Evolutionary conservation across 1,284 basidiomycete species (phyloP).

Genomic region (Moniliophthora roreri): DNA sequence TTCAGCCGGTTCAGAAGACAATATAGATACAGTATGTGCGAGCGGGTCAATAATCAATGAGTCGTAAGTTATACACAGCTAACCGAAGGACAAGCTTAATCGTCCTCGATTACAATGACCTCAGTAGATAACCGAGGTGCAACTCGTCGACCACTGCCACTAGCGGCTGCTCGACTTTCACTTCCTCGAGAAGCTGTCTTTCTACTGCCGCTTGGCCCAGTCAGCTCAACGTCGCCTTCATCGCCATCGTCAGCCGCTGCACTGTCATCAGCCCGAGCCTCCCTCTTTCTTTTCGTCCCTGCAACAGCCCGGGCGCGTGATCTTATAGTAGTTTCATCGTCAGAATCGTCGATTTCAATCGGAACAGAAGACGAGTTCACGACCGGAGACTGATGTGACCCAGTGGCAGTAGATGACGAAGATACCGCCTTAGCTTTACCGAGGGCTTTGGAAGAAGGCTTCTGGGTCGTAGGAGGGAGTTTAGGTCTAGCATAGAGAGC

Average conservation of each 20-base stretch:
- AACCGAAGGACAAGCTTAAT: conserved; percentile 10
- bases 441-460: conserved; percentile 11
- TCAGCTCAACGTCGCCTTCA: conserved; percentile 18
- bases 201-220: conserved; percentile 6
- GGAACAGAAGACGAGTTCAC: background rate
- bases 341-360: conserved; percentile 35
- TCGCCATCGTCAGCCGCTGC: background rate
- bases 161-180: conserved; percentile 12
- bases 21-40: no score
- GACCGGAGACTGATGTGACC: conserved; percentile 13
- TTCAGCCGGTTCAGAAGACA: no score
- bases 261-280: conserved; percentile 11
- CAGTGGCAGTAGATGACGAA: conserved; percentile 14
- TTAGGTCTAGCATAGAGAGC: conserved; percentile 56
- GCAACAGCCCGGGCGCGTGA: conserved; percentile 16
- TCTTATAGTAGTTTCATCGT: conserved; percentile 33
- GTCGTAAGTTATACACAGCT: no score
- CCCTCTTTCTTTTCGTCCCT: conserved; percentile 24
- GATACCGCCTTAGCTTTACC: conserved; percentile 32
- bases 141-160: conserved; percentile 10
- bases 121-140: conserved; percentile 21
- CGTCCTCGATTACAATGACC: conserved; percentile 44
- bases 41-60: no score
- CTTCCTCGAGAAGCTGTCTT: conserved; percentile 6
- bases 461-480: conserved; percentile 28